Evolutionary conservation across 176 grass and related monocot genomes (phyloP).

Genomic region (Musa itinerans): DNA sequence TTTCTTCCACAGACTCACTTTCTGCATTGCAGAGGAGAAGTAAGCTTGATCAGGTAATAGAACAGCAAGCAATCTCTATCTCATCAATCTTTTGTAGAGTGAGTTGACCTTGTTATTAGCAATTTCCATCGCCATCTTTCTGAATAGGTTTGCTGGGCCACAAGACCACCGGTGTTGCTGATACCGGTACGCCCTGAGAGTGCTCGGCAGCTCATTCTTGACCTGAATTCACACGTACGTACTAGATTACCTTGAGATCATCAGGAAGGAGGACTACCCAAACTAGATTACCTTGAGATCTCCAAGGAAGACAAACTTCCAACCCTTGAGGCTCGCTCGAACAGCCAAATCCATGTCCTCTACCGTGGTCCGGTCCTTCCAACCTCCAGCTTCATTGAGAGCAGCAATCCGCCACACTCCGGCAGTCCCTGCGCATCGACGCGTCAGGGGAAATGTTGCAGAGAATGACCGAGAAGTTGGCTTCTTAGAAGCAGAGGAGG

Average conservation of each 20-base stretch:
- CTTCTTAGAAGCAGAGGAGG: not conserved
- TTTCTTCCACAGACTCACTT: slow-evolving; percentile 45
- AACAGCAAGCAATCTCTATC: not conserved
- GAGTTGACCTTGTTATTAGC: not conserved
- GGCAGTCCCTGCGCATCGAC: not conserved
- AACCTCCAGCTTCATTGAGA: not conserved
- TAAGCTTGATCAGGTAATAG: not conserved
- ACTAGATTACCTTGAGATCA: not conserved
- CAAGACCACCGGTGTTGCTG: slow-evolving; percentile 1
- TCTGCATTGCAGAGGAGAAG: slow-evolving; percentile 21
- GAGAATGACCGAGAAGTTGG: not conserved
- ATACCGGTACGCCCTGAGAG: not conserved
- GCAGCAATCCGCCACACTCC: not conserved
- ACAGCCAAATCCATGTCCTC: not conserved
- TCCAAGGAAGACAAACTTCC: not conserved
- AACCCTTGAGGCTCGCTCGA: not conserved
- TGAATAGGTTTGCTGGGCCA: slow-evolving; percentile 1
- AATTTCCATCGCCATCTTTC: not conserved
- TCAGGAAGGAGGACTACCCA: not conserved
- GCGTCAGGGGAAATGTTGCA: not conserved
- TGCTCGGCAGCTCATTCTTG: not conserved
- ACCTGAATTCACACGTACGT: not conserved
- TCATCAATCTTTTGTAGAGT: not conserved
- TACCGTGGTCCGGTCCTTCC: not conserved
- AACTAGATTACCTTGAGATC: slow-evolving; percentile 1